Conservation (phyloP, 2,329 filamentous ascomycete genomes). For the Trichoderma breve region DNA sequence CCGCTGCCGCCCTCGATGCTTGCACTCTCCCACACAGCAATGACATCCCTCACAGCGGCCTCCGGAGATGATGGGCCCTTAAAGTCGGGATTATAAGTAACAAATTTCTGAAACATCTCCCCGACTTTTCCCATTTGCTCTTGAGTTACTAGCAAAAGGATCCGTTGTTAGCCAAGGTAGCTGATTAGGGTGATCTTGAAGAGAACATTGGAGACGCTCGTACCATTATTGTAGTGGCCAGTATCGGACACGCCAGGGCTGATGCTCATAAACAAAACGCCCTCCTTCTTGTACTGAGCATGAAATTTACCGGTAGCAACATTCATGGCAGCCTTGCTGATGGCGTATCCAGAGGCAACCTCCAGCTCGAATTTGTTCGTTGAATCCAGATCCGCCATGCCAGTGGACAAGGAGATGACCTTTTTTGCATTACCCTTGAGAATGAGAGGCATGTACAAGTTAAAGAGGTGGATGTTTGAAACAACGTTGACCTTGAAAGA, state of each 20-base stretch:
- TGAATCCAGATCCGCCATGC: neutral
- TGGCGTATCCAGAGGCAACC: neutral
- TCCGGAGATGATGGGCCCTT: neutral
- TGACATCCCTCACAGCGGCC: neutral
- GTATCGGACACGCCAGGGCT: neutral
- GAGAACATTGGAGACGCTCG: neutral
- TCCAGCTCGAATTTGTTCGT: neutral
- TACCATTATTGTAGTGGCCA: neutral
- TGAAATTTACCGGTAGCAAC: neutral
- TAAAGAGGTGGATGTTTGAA: neutral
- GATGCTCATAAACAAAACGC: neutral
- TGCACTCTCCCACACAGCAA: neutral
- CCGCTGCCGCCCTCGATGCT: neutral
- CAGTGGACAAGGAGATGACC: neutral
- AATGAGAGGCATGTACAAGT: neutral
- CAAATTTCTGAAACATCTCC: neutral
- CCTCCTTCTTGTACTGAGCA: neutral
- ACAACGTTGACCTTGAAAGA: slow-evolving; percentile 3
- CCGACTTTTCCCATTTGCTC: neutral
- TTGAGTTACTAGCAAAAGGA: neutral
- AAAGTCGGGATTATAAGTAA: neutral
- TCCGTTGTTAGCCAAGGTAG: neutral
- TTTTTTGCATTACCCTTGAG: neutral
- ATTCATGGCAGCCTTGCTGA: slow-evolving; percentile 9
- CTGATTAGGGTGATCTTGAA: too few species aligned